Evolutionary conservation across 495 filamentous ascomycete genomes (phyloP), one percentile per base, ranked within the genome.

Genomic region (Neurospora tetraspora): DNA sequence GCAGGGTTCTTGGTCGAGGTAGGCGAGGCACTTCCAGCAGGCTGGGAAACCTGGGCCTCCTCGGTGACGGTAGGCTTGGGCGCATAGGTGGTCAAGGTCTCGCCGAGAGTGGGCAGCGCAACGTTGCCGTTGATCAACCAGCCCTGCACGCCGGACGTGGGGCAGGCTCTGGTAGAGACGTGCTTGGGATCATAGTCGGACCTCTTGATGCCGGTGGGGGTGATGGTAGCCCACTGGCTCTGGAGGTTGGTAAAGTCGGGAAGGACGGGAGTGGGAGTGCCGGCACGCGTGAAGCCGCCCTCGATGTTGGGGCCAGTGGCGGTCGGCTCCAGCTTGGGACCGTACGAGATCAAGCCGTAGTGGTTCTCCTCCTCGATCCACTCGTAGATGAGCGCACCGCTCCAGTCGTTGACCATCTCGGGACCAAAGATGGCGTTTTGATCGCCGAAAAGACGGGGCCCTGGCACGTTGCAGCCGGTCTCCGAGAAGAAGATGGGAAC

Each of bases 401-500:
- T 94, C 92, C 93, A 97, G 71, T 89, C 87, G 71, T 83, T 80
- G 8, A 82, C 80, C 94, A 97, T 96, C 4, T 92, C 79, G 2
- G 80, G 70, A 68, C 91, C 91, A 75, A 96, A 90, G 73, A 97
- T 93, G 68, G 92, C 88, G 8, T 82, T 80, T 77, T 96, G 93
- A 78, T 97, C 94, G 14, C 86, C 85, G 74, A 96, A 97, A 0
- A 85, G 84, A 53, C 94, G 89, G 3, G 93, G 93, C 23, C 80
- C 80, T 5, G 87, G 86, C 16, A 83, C 85, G 74, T 90, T 94
- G 82, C 92, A 93, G 70, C 92, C 91, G 10, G 92, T 94, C 82
- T 94, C 92, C 12, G 92, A 92, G 80, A 94, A 92, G 83, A 94
- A 93, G 76, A 94, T 94, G 20, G 94, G 94, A 37, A 96, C 88